Conservation (phyloP, 2,329 filamentous ascomycete species). For the Cladosporium phlei region DNA sequence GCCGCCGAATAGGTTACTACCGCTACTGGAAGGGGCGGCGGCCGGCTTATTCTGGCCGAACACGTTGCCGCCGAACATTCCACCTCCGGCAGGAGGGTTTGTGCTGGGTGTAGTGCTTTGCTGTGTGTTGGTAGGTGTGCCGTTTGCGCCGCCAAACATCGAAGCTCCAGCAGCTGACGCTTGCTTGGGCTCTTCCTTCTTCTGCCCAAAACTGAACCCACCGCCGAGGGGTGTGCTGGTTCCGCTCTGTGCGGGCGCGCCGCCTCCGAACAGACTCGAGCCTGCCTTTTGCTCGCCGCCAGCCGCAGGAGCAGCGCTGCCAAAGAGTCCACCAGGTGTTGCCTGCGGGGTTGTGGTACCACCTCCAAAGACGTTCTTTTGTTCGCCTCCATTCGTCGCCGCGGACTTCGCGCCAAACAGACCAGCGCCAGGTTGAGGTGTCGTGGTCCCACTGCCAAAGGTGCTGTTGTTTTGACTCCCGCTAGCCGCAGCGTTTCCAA, state of each 20-base stretch:
- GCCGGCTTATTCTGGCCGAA: conserved; percentile 6
- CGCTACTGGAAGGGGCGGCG: neutral
- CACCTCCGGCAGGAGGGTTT: conserved; percentile 15
- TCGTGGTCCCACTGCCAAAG: conserved; percentile 4
- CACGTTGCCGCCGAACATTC: conserved; percentile 1
- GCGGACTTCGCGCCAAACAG: conserved; percentile 19
- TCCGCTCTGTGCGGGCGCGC: conserved; percentile 5
- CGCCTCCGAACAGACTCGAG: conserved; percentile 12
- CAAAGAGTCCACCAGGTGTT: conserved; percentile 11
- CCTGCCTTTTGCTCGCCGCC: conserved; percentile 4
- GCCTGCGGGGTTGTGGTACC: conserved; percentile 8
- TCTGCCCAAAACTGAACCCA: conserved; percentile 15
- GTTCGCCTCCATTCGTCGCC: conserved; percentile 13
- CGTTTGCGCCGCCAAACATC: conserved; percentile 12
- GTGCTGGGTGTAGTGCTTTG: conserved; percentile 21
- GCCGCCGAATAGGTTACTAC: conserved; percentile 14
- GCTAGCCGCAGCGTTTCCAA: conserved; percentile 33
- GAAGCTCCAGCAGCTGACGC: conserved; percentile 13
- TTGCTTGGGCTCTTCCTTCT: conserved; percentile 14
- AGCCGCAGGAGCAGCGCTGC: conserved; percentile 8
- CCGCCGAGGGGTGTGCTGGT: conserved; percentile 11
- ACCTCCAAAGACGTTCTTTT: conserved; percentile 13
- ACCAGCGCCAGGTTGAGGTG: conserved; percentile 2
- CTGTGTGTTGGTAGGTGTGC: conserved; percentile 16
- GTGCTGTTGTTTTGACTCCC: neutral